phyloP scores from a whole-genome alignment of 805 yeast genomes.

The Candida boidinii region DNA sequence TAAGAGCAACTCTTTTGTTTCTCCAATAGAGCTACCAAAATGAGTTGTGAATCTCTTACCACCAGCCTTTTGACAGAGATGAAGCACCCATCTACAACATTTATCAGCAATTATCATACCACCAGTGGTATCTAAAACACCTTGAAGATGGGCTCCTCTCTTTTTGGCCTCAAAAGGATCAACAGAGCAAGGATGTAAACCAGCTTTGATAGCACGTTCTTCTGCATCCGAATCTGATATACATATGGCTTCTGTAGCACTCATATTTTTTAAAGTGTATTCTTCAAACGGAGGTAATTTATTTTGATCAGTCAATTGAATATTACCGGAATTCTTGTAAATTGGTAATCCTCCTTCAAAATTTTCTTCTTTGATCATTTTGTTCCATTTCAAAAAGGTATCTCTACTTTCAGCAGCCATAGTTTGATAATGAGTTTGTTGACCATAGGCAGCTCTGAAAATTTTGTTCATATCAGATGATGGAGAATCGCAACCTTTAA shows the following conservation, averaged over 20 bases:
- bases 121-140: conserved; percentile 21
- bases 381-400: conserved; percentile 12
- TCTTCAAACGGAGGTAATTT: conserved; percentile 15
- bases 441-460: conserved; percentile 12
- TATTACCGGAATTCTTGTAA: conserved; percentile 17
- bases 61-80: conserved; percentile 13
- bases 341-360: conserved; percentile 18
- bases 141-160: conserved; percentile 11
- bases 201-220: conserved; percentile 12
- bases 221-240: conserved; percentile 13
- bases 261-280: conserved; percentile 13
- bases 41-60: conserved; percentile 14
- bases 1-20: conserved; percentile 7
- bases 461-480: conserved; percentile 16
- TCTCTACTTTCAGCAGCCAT: conserved; percentile 10
- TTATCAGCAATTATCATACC: conserved; percentile 25
- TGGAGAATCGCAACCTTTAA: conserved; percentile 14
- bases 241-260: conserved; percentile 8
- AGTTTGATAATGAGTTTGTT: conserved; percentile 9
- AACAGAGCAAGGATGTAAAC: conserved; percentile 10
- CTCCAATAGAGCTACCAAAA: conserved; percentile 14
- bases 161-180: conserved; percentile 13
- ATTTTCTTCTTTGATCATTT: conserved; percentile 12
- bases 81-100: conserved; percentile 22
- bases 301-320: conserved; percentile 14